Conservation (phyloP, 2,329 filamentous ascomycete genomes). For the Calonectria crousiana region DNA sequence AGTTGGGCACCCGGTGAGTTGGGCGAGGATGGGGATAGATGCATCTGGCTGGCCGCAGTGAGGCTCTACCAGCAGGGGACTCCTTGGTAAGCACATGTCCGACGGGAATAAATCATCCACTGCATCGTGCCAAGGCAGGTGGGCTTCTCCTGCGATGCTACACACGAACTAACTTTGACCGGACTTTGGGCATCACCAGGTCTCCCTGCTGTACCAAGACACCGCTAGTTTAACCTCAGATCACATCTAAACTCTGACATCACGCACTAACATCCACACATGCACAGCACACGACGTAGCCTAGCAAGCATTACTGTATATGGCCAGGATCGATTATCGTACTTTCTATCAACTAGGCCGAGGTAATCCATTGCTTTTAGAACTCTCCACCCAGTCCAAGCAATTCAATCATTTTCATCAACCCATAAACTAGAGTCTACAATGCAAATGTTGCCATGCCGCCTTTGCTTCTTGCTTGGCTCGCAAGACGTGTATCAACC, state of each 20-base stretch:
- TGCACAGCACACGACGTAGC: neutral
- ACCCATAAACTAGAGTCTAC: constrained; percentile 14
- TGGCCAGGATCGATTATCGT: constrained; percentile 17
- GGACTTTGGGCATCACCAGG: constrained; percentile 4
- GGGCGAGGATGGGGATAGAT: neutral
- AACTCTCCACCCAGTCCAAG: constrained; percentile 11
- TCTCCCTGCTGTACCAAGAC: neutral
- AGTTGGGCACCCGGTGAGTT: constrained; percentile 1
- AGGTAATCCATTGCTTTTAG: constrained; percentile 1
- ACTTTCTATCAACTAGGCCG: constrained; percentile 20
- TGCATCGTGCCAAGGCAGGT: neutral
- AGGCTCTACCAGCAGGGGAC: neutral
- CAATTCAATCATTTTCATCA: constrained; percentile 22
- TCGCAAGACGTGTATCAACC: constrained; percentile 22
- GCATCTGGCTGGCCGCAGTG: neutral
- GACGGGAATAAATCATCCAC: neutral
- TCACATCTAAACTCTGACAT: constrained; percentile 1
- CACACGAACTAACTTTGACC: constrained; percentile 3
- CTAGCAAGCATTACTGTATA: neutral
- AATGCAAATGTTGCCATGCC: constrained; percentile 16
- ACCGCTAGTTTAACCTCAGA: constrained; percentile 13
- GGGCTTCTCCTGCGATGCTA: neutral
- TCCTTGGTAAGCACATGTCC: neutral
- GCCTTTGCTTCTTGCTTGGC: constrained; percentile 6
- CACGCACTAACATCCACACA: neutral